Conservation (phyloP, 2,329 filamentous ascomycete genomes). For the Arthroderma sp. region DNA sequence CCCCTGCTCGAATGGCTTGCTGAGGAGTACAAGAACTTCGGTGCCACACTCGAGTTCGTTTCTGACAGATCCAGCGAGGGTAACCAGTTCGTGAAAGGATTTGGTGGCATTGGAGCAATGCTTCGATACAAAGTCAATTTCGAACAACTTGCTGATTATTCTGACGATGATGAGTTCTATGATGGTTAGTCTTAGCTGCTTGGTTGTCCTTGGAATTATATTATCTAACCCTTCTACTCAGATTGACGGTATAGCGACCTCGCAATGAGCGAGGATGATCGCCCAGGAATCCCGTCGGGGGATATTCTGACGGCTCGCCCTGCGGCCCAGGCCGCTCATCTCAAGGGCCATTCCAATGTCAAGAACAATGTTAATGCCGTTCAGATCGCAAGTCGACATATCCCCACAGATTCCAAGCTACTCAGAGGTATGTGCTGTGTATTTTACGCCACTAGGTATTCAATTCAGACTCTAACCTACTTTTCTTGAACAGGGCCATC, state of each 20-base stretch:
- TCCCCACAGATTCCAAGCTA: slow-evolving; percentile 24
- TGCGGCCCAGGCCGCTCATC: slow-evolving; percentile 23
- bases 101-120: slow-evolving; percentile 94
- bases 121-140: slow-evolving; percentile 99
- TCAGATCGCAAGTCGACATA: slow-evolving; percentile 18
- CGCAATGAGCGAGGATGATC: slow-evolving; percentile 73
- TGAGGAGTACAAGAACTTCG: slow-evolving; percentile 96
- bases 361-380: slow-evolving; percentile 21
- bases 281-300: slow-evolving; percentile 44
- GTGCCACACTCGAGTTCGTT: slow-evolving; percentile 89
- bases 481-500: slow-evolving; percentile 24
- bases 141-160: slow-evolving; percentile 86
- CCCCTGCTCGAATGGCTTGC: slow-evolving; percentile 99
- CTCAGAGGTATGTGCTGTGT: slow-evolving; percentile 22
- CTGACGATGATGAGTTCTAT: slow-evolving; percentile 84
- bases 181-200: slow-evolving; percentile 38
- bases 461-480: slow-evolving; percentile 1
- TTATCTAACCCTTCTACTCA: slow-evolving; percentile 19
- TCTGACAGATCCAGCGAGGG: slow-evolving; percentile 95
- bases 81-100: slow-evolving; percentile 99
- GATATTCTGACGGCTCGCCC: slow-evolving; percentile 44
- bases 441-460: background rate
- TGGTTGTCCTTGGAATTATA: background rate
- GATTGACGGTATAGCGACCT: slow-evolving; percentile 87
- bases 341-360: slow-evolving; percentile 21